phyloP scores from a whole-genome alignment of 1,139 yeast species.

The Yamadazyma oceani region DNA sequence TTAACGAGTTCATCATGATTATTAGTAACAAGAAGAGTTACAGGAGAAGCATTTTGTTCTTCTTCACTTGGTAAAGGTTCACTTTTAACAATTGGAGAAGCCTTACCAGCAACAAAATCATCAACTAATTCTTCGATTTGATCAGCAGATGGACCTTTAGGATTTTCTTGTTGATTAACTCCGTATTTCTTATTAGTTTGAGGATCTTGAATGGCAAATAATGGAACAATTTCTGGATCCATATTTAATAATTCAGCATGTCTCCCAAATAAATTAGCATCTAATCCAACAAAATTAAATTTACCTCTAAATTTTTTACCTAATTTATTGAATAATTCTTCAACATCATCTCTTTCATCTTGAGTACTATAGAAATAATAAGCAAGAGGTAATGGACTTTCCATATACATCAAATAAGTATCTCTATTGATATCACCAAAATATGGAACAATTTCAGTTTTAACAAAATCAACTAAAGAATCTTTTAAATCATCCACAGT shows the following conservation, averaged over 20 bases:
- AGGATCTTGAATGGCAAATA: slow-evolving; percentile 83
- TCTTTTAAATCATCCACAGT: slow-evolving; percentile 23
- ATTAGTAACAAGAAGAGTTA: slow-evolving; percentile 78
- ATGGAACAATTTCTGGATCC: slow-evolving; percentile 79
- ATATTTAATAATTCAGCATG: slow-evolving; percentile 89
- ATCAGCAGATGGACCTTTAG: slow-evolving; percentile 37
- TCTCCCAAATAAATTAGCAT: slow-evolving; percentile 77
- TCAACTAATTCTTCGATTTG: slow-evolving; percentile 61
- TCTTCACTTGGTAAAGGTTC: slow-evolving; percentile 74
- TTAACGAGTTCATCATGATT: slow-evolving; percentile 71
- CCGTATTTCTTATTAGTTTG: slow-evolving; percentile 73
- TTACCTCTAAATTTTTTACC: slow-evolving; percentile 79
- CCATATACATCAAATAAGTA: slow-evolving; percentile 75
- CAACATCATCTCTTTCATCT: slow-evolving; percentile 63
- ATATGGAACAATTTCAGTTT: slow-evolving; percentile 74
- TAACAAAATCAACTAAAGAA: slow-evolving; percentile 55
- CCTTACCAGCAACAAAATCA: slow-evolving; percentile 61
- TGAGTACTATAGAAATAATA: slow-evolving; percentile 78
- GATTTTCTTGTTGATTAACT: slow-evolving; percentile 45
- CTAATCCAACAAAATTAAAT: slow-evolving; percentile 84
- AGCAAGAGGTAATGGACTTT: slow-evolving; percentile 74
- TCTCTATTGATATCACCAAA: slow-evolving; percentile 89
- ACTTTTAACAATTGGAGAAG: slow-evolving; percentile 76
- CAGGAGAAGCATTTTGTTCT: slow-evolving; percentile 71
- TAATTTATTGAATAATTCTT: slow-evolving; percentile 53